Percentiles rank a stretch among this genome's conserved stretches.
Conservation (phyloP, 2,329 filamentous ascomycete species). For the Colletotrichum sublineola region DNA sequence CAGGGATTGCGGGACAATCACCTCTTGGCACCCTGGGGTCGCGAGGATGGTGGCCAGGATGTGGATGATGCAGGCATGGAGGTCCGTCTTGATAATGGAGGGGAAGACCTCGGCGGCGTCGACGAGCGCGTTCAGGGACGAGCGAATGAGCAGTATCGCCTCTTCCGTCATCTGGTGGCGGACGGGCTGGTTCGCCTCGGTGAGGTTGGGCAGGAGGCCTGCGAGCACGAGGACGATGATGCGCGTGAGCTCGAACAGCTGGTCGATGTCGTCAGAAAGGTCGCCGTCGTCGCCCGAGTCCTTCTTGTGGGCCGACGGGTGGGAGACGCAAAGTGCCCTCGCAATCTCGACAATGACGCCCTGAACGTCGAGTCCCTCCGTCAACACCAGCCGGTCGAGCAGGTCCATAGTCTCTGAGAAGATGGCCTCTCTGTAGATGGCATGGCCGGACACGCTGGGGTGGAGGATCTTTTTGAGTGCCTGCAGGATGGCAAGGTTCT, state of each 20-base stretch:
- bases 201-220: slow-evolving; percentile 86
- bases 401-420: slow-evolving; percentile 98
- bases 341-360: slow-evolving; percentile 95
- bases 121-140: slow-evolving; percentile 88
- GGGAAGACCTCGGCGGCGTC: slow-evolving; percentile 97
- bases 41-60: slow-evolving; percentile 95
- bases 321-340: slow-evolving; percentile 87
- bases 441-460: slow-evolving; percentile 93
- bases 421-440: slow-evolving; percentile 94
- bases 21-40: slow-evolving; percentile 86
- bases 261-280: slow-evolving; percentile 96
- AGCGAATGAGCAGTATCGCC: slow-evolving; percentile 82
- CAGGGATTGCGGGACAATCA: slow-evolving; percentile 89
- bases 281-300: slow-evolving; percentile 78
- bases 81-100: slow-evolving; percentile 93
- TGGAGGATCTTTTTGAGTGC: slow-evolving; percentile 95
- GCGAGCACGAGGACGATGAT: slow-evolving; percentile 95
- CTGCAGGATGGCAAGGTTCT: slow-evolving; percentile 88
- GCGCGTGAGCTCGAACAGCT: slow-evolving; percentile 94
- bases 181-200: slow-evolving; percentile 73
- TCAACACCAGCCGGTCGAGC: slow-evolving; percentile 91
- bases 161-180: slow-evolving; percentile 89
- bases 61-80: slow-evolving; percentile 96
- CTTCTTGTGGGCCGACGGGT: slow-evolving; percentile 85
- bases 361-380: slow-evolving; percentile 90